Conservation (phyloP, 1,284 basidiomycete genomes). For the Cerrena zonata region DNA sequence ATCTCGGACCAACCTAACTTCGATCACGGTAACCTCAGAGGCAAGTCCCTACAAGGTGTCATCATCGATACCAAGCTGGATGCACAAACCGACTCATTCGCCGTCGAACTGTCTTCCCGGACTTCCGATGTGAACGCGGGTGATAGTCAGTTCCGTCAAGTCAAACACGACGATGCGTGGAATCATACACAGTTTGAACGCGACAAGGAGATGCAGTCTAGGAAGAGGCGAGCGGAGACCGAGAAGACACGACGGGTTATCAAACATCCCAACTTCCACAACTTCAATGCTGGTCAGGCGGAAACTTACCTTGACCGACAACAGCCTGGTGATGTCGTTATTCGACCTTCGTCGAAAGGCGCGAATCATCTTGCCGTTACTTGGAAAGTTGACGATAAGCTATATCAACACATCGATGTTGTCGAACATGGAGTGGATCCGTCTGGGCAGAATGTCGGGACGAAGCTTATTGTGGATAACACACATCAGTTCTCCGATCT, state of each 20-base stretch:
- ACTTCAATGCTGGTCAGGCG: conserved; percentile 87
- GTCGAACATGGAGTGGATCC: conserved; percentile 78
- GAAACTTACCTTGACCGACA: conserved; percentile 86
- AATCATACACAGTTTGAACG: conserved; percentile 61
- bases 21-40: conserved; percentile 54
- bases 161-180: conserved; percentile 64
- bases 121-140: conserved; percentile 64
- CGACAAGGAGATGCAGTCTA: conserved; percentile 70
- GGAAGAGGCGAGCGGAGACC: conserved; percentile 80
- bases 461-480: conserved; percentile 74
- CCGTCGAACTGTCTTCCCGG: conserved; percentile 75
- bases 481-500: conserved; percentile 89
- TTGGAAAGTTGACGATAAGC: conserved; percentile 96
- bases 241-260: conserved; percentile 80
- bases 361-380: conserved; percentile 92
- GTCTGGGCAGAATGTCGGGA: conserved; percentile 63
- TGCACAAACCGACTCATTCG: conserved; percentile 57
- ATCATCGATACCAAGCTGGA: conserved; percentile 72
- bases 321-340: conserved; percentile 91
- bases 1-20: conserved; percentile 50
- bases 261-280: conserved; percentile 98
- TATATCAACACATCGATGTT: conserved; percentile 98
- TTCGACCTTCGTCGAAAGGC: conserved; percentile 93
- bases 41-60: conserved; percentile 78
- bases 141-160: conserved; percentile 59